phyloP scores from a whole-genome alignment of 2,329 filamentous ascomycete genomes.

The Geosmithia putterillii region DNA sequence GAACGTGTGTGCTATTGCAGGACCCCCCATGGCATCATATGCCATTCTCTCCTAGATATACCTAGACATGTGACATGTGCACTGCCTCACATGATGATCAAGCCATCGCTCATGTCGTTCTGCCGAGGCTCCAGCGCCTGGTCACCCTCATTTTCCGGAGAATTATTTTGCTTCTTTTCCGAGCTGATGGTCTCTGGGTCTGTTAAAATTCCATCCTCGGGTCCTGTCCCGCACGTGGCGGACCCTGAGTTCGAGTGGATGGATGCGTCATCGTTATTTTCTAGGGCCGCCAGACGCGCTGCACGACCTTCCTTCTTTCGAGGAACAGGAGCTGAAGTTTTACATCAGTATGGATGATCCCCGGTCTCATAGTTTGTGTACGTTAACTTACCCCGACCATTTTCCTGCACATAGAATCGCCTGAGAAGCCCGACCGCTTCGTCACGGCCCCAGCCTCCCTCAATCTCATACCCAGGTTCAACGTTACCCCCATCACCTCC shows the following conservation, averaged over 20 bases:
- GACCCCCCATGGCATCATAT: no score
- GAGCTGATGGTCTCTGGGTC: not conserved
- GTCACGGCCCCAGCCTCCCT: conserved; percentile 78
- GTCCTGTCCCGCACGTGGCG: not conserved
- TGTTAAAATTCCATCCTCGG: not conserved
- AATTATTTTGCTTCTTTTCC: not conserved
- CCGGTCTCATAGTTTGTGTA: conserved; percentile 3
- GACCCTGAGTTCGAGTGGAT: not conserved
- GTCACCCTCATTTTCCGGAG: not conserved
- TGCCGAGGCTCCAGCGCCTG: not conserved
- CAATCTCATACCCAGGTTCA: conserved; percentile 68
- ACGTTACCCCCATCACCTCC: conserved; percentile 53
- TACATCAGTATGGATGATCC: conserved; percentile 6
- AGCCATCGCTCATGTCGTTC: no score
- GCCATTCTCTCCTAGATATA: no score
- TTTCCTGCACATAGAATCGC: conserved; percentile 96
- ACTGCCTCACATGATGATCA: no score
- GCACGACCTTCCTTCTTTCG: conserved; percentile 43
- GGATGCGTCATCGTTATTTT: conserved; percentile 14
- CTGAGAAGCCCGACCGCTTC: conserved; percentile 88
- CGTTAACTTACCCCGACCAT: conserved; percentile 62
- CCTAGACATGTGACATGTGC: no score
- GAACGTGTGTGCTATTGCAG: no score
- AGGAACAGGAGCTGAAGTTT: conserved; percentile 31
- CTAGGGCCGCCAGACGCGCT: conserved; percentile 38